Base-by-base conservation (phyloP, 495 filamentous ascomycete genomes). In the Haplographium delicatum region DNA sequence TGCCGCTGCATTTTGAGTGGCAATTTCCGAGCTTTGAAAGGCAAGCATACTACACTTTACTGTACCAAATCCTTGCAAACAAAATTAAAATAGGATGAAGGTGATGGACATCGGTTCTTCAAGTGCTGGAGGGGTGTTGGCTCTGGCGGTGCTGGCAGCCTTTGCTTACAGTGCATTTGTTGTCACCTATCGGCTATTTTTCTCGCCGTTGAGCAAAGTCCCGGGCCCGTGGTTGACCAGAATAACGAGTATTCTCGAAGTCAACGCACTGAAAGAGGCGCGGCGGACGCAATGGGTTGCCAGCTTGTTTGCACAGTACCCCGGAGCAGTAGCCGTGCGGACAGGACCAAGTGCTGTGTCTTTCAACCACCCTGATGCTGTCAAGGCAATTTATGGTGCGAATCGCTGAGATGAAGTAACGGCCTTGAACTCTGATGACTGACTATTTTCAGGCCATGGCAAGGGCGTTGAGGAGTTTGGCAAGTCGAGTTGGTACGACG, bases 401-500 rank as follows among this genome's bases (percentile, higher is more conserved):
- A 28, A 10, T 15, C 9, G 18, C 28, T 11, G 19, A 7, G 7
- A 4, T 15, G 15, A 13, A 22, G 6, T 22, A 8, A 5, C 8
- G n/a, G 11, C 34, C 5, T 34, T 13, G 28, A 18, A 20, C 7
- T 16, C 8, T 31, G 11, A 16, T 1, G 11, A 11, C 5, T 50
- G 4, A 15, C 3, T 30, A 1, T 28, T 25, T 41, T 6, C 42
- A 50, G 47, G 47, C 23, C 47, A 50, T 38, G 47, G 47, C 8
- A 50, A 50, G 42, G 47, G 47, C 5, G 34, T 30, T 9, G 47
- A 50, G 7, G 47, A 22, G n/a, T 50, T 50, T 38, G 47, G 47
- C 20, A 50, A 50, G 25, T 50, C 47, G 26, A 50, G 47, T 28
- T 50, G 47, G 47, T 50, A 50, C 22, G 47, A 50, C 25, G n/a